Evolutionary conservation across 2,329 filamentous ascomycete genomes (phyloP), one percentile per base, ranked within the genome.

Genomic region (Chaetomium olivaceum): DNA sequence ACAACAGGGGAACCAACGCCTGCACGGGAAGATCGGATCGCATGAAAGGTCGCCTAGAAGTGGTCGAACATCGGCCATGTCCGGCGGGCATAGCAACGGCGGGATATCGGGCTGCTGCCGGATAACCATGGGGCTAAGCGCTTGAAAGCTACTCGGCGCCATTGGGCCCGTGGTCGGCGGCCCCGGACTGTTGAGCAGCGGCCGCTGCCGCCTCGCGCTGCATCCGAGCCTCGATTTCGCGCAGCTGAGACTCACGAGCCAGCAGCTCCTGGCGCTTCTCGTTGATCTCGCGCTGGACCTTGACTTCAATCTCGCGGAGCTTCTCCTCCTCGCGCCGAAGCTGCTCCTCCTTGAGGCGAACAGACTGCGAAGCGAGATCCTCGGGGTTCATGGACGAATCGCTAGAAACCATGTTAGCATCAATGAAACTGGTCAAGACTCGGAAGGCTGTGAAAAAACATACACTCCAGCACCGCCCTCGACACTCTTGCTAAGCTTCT

Each of bases 401-500:
- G 75, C 86, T 89, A 69, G 5, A 23, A 46, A 67, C 54, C 46
- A 63, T 57, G 72, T 82, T 76, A 80, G 77, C 62, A 67, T 21
- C 16, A 52, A 60, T 19, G 33, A 9, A 58, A 56, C 43, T 19
- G 31, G 3, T 29, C 12, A 51, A 48, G 9, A n/a, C 23, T n/a
- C 12, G 11, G 14, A 57, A 55, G 39, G 39, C 7, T 52, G 60
- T 7, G 27, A 14, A 21, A 21, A 64, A 27, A 92, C 93, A 74
- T 91, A 97, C 93, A 88, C 88, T 87, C 88, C 87, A 80, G 88
- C 86, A 81, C 91, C 91, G 79, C 92, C 92, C 77, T 97, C 93
- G 73, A 99, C 95, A 78, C 93, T 97, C 92, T 98, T 99, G 85
- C 92, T 96, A 75, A 99, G 91, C 85, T 98, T 98, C 91, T 99